These are phyloP conservation scores for Monilinia fructicola DNA, from an alignment of 2,329 filamentous ascomycete genomes.

Conservation along the genomic window DNA sequence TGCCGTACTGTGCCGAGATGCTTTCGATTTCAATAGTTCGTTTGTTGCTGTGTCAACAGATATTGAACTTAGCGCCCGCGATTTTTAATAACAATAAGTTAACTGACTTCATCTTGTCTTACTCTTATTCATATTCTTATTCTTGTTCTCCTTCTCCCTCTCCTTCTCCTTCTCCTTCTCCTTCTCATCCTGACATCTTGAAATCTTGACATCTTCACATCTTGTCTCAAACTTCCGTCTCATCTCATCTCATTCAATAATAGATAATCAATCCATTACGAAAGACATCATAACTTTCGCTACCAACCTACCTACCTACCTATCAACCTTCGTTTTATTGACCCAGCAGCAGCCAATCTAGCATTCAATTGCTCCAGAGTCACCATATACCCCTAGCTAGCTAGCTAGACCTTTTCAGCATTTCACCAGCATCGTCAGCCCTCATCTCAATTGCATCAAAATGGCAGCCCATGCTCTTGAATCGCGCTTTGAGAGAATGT, in stretches of 20 bases:
- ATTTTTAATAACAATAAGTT: constrained; percentile 4
- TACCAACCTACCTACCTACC: neutral
- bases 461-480: constrained; percentile 81
- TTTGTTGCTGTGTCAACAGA: constrained; percentile 18
- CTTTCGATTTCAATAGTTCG: neutral
- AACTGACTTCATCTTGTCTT: too few species aligned
- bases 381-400: too few species aligned
- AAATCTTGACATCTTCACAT: too few species aligned
- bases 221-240: neutral
- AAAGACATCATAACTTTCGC: neutral
- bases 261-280: neutral
- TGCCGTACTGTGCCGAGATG: too few species aligned
- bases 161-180: too few species aligned
- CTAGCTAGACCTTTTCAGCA: neutral
- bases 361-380: neutral
- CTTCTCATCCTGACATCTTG: too few species aligned
- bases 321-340: constrained; percentile 26
- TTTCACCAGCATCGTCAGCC: neutral
- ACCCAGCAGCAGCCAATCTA: constrained; percentile 20
- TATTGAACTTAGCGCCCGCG: constrained; percentile 4
- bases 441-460: neutral
- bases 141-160: too few species aligned
- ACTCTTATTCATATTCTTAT: too few species aligned
- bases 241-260: neutral
- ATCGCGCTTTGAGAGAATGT: constrained; percentile 84